A percentile compares a stretch with the other conserved stretches of the same genome.
These are phyloP conservation scores for Alternaria gansuensis DNA, from an alignment of 2,329 filamentous ascomycete genomes.

Conservation along the genomic window DNA sequence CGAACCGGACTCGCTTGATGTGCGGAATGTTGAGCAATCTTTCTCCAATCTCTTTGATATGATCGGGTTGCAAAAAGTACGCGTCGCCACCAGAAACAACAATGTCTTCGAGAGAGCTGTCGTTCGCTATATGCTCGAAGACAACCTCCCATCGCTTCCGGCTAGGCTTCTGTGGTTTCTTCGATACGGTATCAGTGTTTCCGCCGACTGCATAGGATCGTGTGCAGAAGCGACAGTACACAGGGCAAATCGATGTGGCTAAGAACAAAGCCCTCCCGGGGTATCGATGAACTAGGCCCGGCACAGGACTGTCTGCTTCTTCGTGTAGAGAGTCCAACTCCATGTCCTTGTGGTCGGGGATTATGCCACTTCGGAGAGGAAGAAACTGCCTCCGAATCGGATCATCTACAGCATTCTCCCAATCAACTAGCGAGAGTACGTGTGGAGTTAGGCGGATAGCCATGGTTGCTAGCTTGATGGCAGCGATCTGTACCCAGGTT, in stretches of 20 bases:
- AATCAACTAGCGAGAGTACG: conserved; percentile 67
- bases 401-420: conserved; percentile 66
- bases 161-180: conserved; percentile 46
- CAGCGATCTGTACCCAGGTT: conserved; percentile 46
- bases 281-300: conserved; percentile 70
- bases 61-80: conserved; percentile 64
- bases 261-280: conserved; percentile 70
- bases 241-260: conserved; percentile 68
- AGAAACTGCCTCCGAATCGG: conserved; percentile 69
- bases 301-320: conserved; percentile 63
- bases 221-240: conserved; percentile 71
- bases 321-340: conserved; percentile 68
- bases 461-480: conserved; percentile 66
- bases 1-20: conserved; percentile 68
- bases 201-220: conserved; percentile 67
- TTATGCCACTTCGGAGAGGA: conserved; percentile 63
- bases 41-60: conserved; percentile 64
- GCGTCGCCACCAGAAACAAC: conserved; percentile 71
- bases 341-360: conserved; percentile 64
- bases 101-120: conserved; percentile 64
- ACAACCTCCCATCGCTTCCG: conserved; percentile 65
- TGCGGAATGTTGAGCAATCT: conserved; percentile 65
- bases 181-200: conserved; percentile 62
- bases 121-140: conserved; percentile 65
- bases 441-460: conserved; percentile 68